Base-by-base conservation (phyloP, 306 rosid genomes). In the Oxytropis ochrocephala region DNA sequence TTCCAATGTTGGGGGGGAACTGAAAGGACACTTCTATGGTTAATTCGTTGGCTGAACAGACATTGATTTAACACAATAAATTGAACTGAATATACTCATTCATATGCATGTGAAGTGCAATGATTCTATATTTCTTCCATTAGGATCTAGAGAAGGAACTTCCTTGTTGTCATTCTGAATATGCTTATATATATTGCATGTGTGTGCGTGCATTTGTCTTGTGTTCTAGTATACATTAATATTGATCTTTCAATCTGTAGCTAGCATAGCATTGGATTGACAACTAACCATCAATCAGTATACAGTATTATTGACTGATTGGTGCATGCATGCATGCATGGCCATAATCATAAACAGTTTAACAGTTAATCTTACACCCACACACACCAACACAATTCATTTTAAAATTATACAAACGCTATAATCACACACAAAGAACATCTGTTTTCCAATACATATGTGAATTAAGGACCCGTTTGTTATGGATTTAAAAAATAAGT, bases 81-180 rank as follows among this genome's bases (percentile, higher is more conserved):
- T 60, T 41, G 14, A 68, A 12, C 59, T 76, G 47, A 32, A 52
- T 32, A 41, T 70, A 18, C 39, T 1, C 72, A 70, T 62, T 70
- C 24, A 60, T 27, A 10, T 77, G 74, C 78, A 72, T 78, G 82
- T 78, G 78, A 61, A 57, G 42, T 50, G 50, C 57, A 72, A 78
- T 78, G 64, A 78, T 78, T 67, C n/a, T n/a, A n/a, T n/a, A n/a
- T n/a, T n/a, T n/a, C n/a, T n/a, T n/a, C 29, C 29, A 36, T 10
- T 52, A 32, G 29, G 35, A 5, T 53, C 49, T 12, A 38, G 55
- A 59, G 65, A 58, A 66, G 66, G 41, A 59, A 78, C 63, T 69
- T 61, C 75, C 8, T 61, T 69, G 9, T 41, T 60, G 4, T 48
- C 11, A 35, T 56, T 4, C 13, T 67, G n/a, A 27, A 42, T 19